phyloP scores from a whole-genome alignment of 2,329 filamentous ascomycete genomes.

The Ophiostoma pallidulum region DNA sequence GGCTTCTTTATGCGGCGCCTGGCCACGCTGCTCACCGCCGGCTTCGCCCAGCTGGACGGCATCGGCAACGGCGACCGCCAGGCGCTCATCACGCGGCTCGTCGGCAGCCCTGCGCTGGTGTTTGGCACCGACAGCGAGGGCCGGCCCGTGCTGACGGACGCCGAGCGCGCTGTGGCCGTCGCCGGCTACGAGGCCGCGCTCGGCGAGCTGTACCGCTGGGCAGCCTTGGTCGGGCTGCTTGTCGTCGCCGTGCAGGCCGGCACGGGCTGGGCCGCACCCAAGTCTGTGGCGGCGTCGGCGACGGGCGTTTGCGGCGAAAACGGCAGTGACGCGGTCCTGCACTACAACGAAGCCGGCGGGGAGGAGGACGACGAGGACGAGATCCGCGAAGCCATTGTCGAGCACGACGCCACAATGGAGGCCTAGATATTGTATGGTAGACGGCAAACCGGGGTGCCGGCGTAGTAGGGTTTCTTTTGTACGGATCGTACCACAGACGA shows the following conservation, averaged over 20 bases:
- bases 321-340: slow-evolving; percentile 24
- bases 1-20: slow-evolving; percentile 62
- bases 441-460: no score
- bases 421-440: slow-evolving; percentile 12
- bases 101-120: slow-evolving; percentile 43
- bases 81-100: slow-evolving; percentile 36
- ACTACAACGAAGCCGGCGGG: slow-evolving; percentile 41
- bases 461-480: no score
- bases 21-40: slow-evolving; percentile 40
- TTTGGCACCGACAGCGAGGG: slow-evolving; percentile 27
- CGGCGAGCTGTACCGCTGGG: slow-evolving; percentile 37
- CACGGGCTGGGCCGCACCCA: slow-evolving; percentile 41
- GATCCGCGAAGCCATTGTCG: slow-evolving; percentile 24
- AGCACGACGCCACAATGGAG: slow-evolving; percentile 25
- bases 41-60: slow-evolving; percentile 44
- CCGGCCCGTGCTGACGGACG: slow-evolving; percentile 22
- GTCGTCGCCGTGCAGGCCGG: slow-evolving; percentile 39
- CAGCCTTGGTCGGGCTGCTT: slow-evolving; percentile 33
- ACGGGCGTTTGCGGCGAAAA: background rate
- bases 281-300: background rate
- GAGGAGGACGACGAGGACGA: slow-evolving; percentile 25
- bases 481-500: no score
- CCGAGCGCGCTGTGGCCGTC: slow-evolving; percentile 37
- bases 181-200: slow-evolving; percentile 38
- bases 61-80: slow-evolving; percentile 25